Evolutionary conservation across 495 filamentous ascomycete species (phyloP).

Genomic region (Chaetomium cochliodes): DNA sequence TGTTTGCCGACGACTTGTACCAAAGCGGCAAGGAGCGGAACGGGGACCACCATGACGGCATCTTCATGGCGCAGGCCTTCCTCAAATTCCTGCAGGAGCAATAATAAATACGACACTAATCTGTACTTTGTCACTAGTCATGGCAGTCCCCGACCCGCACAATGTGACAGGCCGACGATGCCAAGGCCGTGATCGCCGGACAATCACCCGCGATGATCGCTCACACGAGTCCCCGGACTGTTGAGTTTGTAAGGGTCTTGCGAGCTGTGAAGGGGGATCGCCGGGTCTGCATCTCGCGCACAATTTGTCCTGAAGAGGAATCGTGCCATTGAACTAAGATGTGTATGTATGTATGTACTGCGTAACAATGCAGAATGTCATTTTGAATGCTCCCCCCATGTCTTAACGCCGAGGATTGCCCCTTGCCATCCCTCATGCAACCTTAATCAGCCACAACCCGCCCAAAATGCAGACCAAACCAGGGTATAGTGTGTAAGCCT

Average conservation of each 20-base stretch:
- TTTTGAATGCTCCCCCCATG: neutral
- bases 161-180: neutral
- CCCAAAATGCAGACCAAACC: neutral
- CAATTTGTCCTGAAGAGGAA: neutral
- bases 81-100: constrained; percentile 68
- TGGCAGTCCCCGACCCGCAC: neutral
- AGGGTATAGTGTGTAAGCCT: constrained; percentile 13
- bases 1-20: constrained; percentile 64
- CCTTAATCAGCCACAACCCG: neutral
- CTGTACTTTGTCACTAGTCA: too few species aligned
- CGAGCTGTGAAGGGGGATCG: neutral
- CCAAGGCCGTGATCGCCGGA: constrained; percentile 12
- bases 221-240: neutral
- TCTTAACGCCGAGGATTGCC: neutral
- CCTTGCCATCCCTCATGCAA: neutral
- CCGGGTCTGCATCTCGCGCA: neutral
- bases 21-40: constrained; percentile 66
- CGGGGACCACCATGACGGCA: constrained; percentile 68
- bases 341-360: too few species aligned
- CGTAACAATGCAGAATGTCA: neutral
- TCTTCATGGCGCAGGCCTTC: constrained; percentile 65
- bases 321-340: neutral
- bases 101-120: constrained; percentile 1
- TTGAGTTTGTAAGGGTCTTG: too few species aligned
- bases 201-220: neutral